Conservation (phyloP, 306 rosid genomes). For the Pyrus betulifolia region DNA sequence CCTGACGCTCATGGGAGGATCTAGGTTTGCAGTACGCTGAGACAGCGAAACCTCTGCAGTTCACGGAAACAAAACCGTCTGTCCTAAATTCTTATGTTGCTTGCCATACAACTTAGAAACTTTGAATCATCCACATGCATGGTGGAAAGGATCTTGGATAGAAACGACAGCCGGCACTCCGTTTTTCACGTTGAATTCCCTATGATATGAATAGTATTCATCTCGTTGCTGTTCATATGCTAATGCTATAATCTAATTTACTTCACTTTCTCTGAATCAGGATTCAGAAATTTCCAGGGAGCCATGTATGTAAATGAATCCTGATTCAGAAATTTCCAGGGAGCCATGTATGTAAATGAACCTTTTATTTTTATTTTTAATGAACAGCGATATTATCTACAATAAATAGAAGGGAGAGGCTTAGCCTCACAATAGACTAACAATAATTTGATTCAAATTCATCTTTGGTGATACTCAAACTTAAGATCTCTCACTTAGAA, state of each 20-base stretch:
- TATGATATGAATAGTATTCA: not conserved
- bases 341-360: not conserved
- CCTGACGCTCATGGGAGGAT: not conserved
- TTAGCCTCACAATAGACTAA: too few species aligned
- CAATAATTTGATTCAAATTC: too few species aligned
- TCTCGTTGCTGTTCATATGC: not conserved
- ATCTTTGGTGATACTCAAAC: fast-evolving
- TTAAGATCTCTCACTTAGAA: too few species aligned
- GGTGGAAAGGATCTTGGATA: not conserved
- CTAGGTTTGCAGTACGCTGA: not conserved
- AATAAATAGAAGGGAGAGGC: fast-evolving
- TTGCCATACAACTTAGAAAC: not conserved
- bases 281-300: not conserved
- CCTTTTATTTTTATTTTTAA: not conserved
- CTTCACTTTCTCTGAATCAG: not conserved
- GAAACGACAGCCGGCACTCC: too few species aligned
- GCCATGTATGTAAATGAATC: not conserved
- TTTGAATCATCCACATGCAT: too few species aligned
- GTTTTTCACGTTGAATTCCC: not conserved
- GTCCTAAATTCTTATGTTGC: not conserved
- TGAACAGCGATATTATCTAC: too few species aligned
- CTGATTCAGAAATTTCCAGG: not conserved
- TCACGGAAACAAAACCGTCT: not conserved
- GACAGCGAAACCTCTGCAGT: not conserved
- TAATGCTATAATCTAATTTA: not conserved